Conservation (phyloP, 1,139 yeast species). For the Blastobotrys raffinosifermentans region DNA sequence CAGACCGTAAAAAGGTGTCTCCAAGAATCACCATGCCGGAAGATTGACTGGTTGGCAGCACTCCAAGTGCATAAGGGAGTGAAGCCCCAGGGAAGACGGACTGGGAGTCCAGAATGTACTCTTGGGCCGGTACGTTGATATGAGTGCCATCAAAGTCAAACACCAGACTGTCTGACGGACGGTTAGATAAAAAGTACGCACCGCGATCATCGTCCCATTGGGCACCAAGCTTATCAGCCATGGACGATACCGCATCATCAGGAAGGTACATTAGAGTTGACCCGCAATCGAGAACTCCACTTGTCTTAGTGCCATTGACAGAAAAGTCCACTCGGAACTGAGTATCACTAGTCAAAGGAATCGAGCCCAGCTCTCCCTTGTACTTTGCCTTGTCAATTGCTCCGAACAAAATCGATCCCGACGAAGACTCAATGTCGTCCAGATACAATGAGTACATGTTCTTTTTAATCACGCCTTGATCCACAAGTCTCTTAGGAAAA, state of each 20-base stretch:
- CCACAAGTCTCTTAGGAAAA: slow-evolving; percentile 42
- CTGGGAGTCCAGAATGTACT: slow-evolving; percentile 19
- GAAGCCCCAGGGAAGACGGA: slow-evolving; percentile 18
- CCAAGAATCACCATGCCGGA: slow-evolving; percentile 43
- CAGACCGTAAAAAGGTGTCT: slow-evolving; percentile 67
- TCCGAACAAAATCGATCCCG: slow-evolving; percentile 52
- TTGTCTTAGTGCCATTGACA: slow-evolving; percentile 11
- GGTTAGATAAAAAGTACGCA: slow-evolving; percentile 7
- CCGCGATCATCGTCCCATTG: slow-evolving; percentile 12
- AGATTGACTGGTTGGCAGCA: slow-evolving; percentile 20
- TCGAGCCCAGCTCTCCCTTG: slow-evolving; percentile 38
- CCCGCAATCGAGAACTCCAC: slow-evolving; percentile 51
- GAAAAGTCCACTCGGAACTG: slow-evolving; percentile 11
- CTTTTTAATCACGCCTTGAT: slow-evolving; percentile 41
- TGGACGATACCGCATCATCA: slow-evolving; percentile 16
- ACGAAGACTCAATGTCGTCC: slow-evolving; percentile 33
- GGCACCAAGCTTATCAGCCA: slow-evolving; percentile 25
- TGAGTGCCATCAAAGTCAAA: slow-evolving; percentile 25
- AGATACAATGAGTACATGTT: slow-evolving; percentile 49
- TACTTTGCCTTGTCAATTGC: slow-evolving; percentile 53
- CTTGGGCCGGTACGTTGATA: slow-evolving; percentile 24
- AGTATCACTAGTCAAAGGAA: slow-evolving; percentile 18
- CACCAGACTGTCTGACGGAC: slow-evolving; percentile 12
- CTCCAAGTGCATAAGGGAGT: slow-evolving; percentile 20
- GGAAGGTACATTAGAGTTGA: slow-evolving; percentile 58